phyloP scores from a whole-genome alignment of 176 grass and related monocot genomes.

The Thinopyrum elongatum region DNA sequence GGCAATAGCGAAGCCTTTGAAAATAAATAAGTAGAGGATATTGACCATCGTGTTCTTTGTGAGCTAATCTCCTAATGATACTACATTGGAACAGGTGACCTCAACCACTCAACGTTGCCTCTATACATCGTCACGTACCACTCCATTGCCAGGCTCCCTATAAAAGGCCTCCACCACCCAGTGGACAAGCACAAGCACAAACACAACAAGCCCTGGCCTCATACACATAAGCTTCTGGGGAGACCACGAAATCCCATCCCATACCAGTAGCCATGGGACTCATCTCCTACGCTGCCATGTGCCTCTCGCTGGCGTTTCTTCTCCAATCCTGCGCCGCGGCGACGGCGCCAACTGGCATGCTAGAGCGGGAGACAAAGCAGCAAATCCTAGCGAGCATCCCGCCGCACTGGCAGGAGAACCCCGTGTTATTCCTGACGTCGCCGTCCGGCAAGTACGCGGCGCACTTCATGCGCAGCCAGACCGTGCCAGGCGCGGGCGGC shows the following conservation, averaged over 20 bases:
- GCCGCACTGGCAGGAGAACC: slow-evolving; percentile 47
- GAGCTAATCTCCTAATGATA: slow-evolving; percentile 21
- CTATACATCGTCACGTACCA: slow-evolving; percentile 21
- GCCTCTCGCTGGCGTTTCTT: slow-evolving; percentile 5
- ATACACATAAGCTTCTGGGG: not conserved
- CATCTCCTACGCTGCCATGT: not conserved
- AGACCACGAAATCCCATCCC: not conserved
- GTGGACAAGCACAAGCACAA: slow-evolving; percentile 27
- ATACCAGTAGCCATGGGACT: slow-evolving; percentile 26
- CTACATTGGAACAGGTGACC: slow-evolving; percentile 42
- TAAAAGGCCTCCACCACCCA: slow-evolving; percentile 21
- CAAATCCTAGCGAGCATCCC: slow-evolving; percentile 79
- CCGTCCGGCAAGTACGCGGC: slow-evolving; percentile 77
- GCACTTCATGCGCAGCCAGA: slow-evolving; percentile 56
- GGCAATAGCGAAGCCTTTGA: no score
- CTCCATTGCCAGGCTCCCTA: slow-evolving; percentile 32
- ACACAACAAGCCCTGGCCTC: not conserved
- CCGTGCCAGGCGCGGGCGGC: slow-evolving; percentile 54
- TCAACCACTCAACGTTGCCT: slow-evolving; percentile 42
- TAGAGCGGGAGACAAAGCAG: slow-evolving; percentile 73
- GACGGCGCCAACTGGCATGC: slow-evolving; percentile 38
- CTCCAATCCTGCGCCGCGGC: slow-evolving; percentile 18
- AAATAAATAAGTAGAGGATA: no score
- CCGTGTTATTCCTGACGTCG: slow-evolving; percentile 64
- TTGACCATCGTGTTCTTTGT: not conserved